phyloP scores from a whole-genome alignment of 1,284 basidiomycete species.

The Phellinidium pouzarii region DNA sequence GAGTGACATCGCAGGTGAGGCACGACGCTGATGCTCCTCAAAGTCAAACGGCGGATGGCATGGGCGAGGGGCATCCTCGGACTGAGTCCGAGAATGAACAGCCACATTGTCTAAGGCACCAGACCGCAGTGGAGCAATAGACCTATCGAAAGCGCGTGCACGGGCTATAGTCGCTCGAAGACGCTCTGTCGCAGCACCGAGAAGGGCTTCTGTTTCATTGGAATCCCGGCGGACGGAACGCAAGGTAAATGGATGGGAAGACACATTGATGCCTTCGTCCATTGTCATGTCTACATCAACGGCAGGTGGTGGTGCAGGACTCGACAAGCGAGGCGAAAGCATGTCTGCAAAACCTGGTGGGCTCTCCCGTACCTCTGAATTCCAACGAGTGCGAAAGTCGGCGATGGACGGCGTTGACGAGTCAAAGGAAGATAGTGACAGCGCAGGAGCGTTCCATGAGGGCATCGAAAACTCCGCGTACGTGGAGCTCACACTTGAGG shows the following conservation, averaged over 20 bases:
- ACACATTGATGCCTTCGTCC: background rate
- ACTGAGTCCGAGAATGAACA: background rate
- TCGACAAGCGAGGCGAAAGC: constrained; percentile 14
- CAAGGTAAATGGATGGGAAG: background rate
- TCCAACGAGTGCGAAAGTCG: constrained; percentile 8
- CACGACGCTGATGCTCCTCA: background rate
- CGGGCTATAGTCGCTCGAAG: constrained; percentile 10
- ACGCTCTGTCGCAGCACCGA: constrained; percentile 3
- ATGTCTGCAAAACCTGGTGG: constrained; percentile 12
- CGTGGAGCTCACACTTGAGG: background rate
- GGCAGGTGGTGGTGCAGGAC: constrained; percentile 11
- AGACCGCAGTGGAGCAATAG: constrained; percentile 14
- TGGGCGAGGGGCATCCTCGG: background rate
- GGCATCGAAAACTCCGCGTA: background rate
- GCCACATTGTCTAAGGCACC: constrained; percentile 4
- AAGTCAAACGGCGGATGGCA: constrained; percentile 12
- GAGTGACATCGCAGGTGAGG: background rate
- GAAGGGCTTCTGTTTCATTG: background rate
- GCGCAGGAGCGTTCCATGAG: background rate
- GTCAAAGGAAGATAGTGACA: background rate
- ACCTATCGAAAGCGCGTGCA: constrained; percentile 14
- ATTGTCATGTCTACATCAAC: background rate
- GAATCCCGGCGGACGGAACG: background rate
- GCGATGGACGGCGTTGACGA: constrained; percentile 11
- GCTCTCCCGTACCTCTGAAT: background rate